These are phyloP conservation scores for Mucor circinelloides DNA, from an alignment of 371 early-diverging fungal species.

Conservation along the genomic window DNA sequence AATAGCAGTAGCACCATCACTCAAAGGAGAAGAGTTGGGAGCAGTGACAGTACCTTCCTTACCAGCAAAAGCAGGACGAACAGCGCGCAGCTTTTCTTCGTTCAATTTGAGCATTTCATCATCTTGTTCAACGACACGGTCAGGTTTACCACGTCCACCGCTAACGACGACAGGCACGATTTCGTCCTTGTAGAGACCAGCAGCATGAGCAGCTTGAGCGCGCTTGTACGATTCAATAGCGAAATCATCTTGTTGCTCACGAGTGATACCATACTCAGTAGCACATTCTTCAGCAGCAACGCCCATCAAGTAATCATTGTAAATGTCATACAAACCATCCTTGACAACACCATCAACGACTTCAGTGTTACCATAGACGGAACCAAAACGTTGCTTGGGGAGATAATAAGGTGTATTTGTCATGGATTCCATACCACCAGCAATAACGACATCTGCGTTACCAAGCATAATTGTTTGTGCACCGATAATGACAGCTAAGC, in stretches of 20 bases:
- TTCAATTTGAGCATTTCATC: conserved; percentile 78
- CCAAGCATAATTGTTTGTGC: conserved; percentile 85
- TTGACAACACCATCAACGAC: conserved; percentile 85
- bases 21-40: conserved; percentile 92
- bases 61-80: conserved; percentile 86
- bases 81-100: conserved; percentile 78
- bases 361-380: conserved; percentile 84
- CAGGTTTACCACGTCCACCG: conserved; percentile 87
- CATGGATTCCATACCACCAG: conserved; percentile 98
- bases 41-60: conserved; percentile 93
- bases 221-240: conserved; percentile 87
- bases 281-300: conserved; percentile 93
- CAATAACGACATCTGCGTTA: conserved; percentile 81
- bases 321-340: conserved; percentile 94
- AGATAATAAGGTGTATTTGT: conserved; percentile 93
- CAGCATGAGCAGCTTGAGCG: conserved; percentile 82
- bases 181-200: conserved; percentile 81
- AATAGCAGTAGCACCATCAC: conserved; percentile 96
- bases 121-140: conserved; percentile 72
- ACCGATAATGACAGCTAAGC: conserved; percentile 76
- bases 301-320: conserved; percentile 88
- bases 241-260: conserved; percentile 89
- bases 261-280: conserved; percentile 74
- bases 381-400: conserved; percentile 78
- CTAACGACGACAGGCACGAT: conserved; percentile 86